Percentiles rank a stretch among this genome's conserved stretches.
These are phyloP conservation scores for Hexamita inflata DNA, from an alignment of 208 protist genomes.

Conservation along the genomic window DNA sequence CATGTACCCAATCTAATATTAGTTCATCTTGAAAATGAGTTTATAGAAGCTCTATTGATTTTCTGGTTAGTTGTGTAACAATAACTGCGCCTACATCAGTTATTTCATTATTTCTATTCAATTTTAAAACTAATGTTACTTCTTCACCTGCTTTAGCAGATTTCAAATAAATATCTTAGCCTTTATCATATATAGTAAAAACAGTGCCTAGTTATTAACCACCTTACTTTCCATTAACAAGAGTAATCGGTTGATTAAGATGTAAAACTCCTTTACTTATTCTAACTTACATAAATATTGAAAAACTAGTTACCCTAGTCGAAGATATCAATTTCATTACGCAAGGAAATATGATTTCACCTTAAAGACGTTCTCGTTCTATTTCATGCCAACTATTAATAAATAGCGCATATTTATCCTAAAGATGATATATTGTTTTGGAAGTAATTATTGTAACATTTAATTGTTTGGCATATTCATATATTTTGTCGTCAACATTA, in stretches of 20 bases:
- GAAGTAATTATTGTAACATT: constrained; percentile 85
- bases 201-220: constrained; percentile 30
- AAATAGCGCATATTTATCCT: constrained; percentile 82
- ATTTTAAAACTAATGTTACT: constrained; percentile 30
- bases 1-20: no score
- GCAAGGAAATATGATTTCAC: constrained; percentile 73
- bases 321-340: constrained; percentile 72
- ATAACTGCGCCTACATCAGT: constrained; percentile 64
- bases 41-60: no score
- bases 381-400: constrained; percentile 57
- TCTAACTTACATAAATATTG: constrained; percentile 83
- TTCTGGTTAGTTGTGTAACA: constrained; percentile 65
- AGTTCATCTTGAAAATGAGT: no score
- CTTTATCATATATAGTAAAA: constrained; percentile 29
- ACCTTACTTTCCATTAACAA: no score
- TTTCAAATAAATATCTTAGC: constrained; percentile 37
- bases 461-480: constrained; percentile 72
- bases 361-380: constrained; percentile 49
- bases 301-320: constrained; percentile 74
- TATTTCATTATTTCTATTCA: constrained; percentile 51
- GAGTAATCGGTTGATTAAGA: constrained; percentile 70
- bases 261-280: constrained; percentile 79
- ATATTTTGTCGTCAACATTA: constrained; percentile 68
- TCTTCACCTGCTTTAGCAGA: constrained; percentile 22
- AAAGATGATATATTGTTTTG: constrained; percentile 97